Base-by-base conservation (phyloP, 768 basidiomycete genomes). In the Phlegmacium glaucopus region DNA sequence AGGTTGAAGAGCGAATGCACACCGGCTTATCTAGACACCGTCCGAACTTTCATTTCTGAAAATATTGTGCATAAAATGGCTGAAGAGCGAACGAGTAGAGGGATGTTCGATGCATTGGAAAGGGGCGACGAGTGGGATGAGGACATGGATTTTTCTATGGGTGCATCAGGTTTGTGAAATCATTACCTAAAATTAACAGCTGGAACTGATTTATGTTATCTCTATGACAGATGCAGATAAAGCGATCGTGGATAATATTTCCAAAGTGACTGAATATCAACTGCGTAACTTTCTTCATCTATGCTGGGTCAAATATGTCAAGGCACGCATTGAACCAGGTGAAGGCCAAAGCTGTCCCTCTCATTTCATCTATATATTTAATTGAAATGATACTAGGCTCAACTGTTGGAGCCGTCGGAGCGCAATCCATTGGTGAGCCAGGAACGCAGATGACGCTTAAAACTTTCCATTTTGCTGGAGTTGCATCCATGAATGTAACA, bases 381-480 rank as follows among this genome's bases (percentile, higher is more conserved):
- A 18, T 39, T 22, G 11, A 13, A 17, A 39, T 29, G 3, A 38
- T 40, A 34, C 12, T 39, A 91, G 94, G 94, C 9, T 97, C 95
- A 0, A 98, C 96, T 15, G 96, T 99, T 15, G 96, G 96, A 25
- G 96, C 96, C 26, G 93, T 99, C 35, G 96, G 95, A 4, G 96
- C 96, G 5, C 96, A 99, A 62, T 98, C 96, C 1, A 98, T 99
- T 54, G 96, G 96, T 60, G 96, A 99, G 68, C 96, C 96, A 1
- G 96, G 95, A 35, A 99, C 96, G 0, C 96, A 99, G 63, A 99
- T 99, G 96, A 98, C 95, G 1, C 68, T 98, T 54, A 98, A 98
- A 71, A 98, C 96, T 47, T 99, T 99, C 83, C 96, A 99, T 76
- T 99, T 98, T 68, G 96, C 96, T 58, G 96, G 96, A 72, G 95